A percentile compares a stretch with the other conserved stretches of the same genome.
Evolutionary conservation across 371 early-diverging fungal species (phyloP).

Genomic region (Pancytospora philotis): DNA sequence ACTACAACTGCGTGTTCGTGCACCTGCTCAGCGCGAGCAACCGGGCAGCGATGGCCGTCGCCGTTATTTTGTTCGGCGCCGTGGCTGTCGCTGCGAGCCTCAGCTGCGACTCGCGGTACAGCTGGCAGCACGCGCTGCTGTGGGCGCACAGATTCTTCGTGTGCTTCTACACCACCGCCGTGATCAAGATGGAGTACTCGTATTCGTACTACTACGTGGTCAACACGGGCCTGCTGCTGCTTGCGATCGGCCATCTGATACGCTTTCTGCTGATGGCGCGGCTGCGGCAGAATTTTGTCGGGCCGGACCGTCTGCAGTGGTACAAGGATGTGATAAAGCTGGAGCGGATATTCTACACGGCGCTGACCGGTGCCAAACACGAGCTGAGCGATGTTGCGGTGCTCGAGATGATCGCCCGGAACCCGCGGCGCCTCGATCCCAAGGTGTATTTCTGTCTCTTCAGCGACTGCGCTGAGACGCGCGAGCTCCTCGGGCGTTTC

Average conservation of each 20-base stretch:
- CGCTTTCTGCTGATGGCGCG: not conserved
- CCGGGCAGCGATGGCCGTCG: not conserved
- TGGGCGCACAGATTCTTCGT: not conserved
- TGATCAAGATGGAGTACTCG: not conserved
- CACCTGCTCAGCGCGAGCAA: not conserved
- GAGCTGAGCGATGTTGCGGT: slow-evolving; percentile 14
- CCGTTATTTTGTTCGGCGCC: not conserved
- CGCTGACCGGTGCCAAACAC: not conserved
- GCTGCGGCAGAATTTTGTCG: not conserved
- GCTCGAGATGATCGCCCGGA: not conserved
- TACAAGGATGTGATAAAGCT: slow-evolving; percentile 24
- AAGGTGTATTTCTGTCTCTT: slow-evolving; percentile 9
- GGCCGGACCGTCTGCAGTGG: not conserved
- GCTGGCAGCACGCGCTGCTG: not conserved
- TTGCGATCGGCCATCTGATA: not conserved
- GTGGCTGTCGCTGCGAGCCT: not conserved
- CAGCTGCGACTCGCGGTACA: not conserved
- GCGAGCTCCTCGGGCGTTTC: not conserved
- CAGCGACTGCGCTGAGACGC: slow-evolving; percentile 11
- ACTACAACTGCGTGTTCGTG: not conserved
- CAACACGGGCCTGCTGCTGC: not conserved
- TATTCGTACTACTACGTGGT: not conserved
- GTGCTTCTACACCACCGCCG: not conserved
- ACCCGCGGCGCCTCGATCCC: slow-evolving; percentile 3
- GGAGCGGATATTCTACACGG: slow-evolving; percentile 12